Base-by-base conservation (phyloP, 495 filamentous ascomycete genomes). In the Aspergillus conjunctus region DNA sequence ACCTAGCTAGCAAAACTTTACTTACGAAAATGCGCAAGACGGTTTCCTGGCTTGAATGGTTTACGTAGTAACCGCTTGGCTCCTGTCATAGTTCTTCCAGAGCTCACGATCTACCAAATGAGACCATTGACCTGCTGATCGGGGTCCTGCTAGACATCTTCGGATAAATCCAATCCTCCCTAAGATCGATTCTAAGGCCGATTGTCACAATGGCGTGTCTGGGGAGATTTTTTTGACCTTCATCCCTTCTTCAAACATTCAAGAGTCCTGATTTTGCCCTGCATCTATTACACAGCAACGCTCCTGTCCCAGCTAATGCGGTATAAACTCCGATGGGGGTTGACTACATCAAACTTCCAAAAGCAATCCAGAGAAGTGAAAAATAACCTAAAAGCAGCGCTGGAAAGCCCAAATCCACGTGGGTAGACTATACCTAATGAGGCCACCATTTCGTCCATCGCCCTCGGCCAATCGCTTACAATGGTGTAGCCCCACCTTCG, bases 211-310 rank as follows among this genome's bases (percentile, higher is more conserved):
- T 60, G 58, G 50, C 58, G 58, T 6, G 21, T 60, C n/a, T 60
- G 58, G 58, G 50, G 54, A 33, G 57, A 60, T 41, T 45, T 18
- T 10, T 8, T 31, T 30, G 46, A 59, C 46, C 46, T 59, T 59
- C 11, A 59, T 48, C n/a, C 56, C 56, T 6, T 59, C 39, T 37
- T n/a, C 56, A n/a, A 59, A 59, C 10, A 44, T 33, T 3, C 26
- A 17, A 10, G 56, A 48, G n/a, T n/a, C n/a, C n/a, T n/a, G n/a
- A n/a, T n/a, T n/a, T n/a, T n/a, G n/a, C n/a, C n/a, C n/a, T n/a
- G n/a, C n/a, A n/a, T n/a, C n/a, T n/a, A n/a, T n/a, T n/a, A n/a
- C n/a, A n/a, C n/a, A n/a, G 41, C 8, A 37, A 9, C 14, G 9
- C 34, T 37, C 34, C 1, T 37, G 9, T 37, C 8, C 34, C 34